These are phyloP conservation scores for Komagataea norvegica DNA, from an alignment of 1,139 yeast species.

Conservation along the genomic window DNA sequence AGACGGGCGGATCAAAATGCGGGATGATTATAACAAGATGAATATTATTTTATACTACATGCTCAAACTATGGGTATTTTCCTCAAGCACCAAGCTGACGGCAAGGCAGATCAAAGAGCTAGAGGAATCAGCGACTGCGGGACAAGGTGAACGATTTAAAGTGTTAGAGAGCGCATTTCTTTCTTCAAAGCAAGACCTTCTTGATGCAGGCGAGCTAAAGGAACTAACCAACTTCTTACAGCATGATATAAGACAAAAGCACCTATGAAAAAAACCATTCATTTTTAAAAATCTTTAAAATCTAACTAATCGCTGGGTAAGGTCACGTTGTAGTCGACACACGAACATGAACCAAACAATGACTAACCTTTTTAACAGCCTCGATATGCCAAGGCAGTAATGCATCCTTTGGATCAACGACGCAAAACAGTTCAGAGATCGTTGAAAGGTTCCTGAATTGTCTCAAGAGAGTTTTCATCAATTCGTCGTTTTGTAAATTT, in stretches of 20 bases:
- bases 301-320: too few relatives aligned
- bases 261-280: too few relatives aligned
- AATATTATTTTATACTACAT: constrained; percentile 11
- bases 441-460: constrained; percentile 69
- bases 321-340: constrained; percentile 23
- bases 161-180: constrained; percentile 8
- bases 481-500: constrained; percentile 48
- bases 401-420: constrained; percentile 33
- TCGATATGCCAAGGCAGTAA: constrained; percentile 80
- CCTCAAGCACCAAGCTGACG: constrained; percentile 6
- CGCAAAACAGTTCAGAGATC: constrained; percentile 38
- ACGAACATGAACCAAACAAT: constrained; percentile 38
- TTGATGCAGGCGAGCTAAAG: constrained; percentile 3
- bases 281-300: too few relatives aligned
- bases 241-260: constrained; percentile 2
- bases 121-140: constrained; percentile 11
- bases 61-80: constrained; percentile 16
- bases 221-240: constrained; percentile 1
- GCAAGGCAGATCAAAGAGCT: background rate
- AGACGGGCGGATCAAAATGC: constrained; percentile 7
- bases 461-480: constrained; percentile 54
- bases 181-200: background rate
- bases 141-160: constrained; percentile 15
- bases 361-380: constrained; percentile 66
- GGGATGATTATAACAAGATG: constrained; percentile 15